These are phyloP conservation scores for Pichia nanzhaoensis DNA, from an alignment of 805 yeast species.

Conservation along the genomic window DNA sequence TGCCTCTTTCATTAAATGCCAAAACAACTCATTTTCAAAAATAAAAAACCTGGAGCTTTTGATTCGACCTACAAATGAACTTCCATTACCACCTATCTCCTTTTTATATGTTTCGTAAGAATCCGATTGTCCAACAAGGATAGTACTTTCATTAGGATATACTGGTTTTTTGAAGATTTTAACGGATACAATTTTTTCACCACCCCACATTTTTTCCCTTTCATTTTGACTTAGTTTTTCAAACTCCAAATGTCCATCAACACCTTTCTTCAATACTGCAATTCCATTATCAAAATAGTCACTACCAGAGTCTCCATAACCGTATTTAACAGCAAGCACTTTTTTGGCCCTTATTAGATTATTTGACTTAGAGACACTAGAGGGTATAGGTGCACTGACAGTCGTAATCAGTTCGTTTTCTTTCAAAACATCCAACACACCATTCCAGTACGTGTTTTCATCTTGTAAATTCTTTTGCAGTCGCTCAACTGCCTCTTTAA, in stretches of 20 bases:
- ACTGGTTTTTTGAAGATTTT: constrained; percentile 33
- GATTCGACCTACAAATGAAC: constrained; percentile 45
- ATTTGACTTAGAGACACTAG: neutral
- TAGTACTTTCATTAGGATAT: constrained; percentile 9
- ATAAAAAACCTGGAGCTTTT: constrained; percentile 62
- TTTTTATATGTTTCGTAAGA: constrained; percentile 2
- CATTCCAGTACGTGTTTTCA: constrained; percentile 67
- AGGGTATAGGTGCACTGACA: constrained; percentile 22
- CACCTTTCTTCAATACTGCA: constrained; percentile 54
- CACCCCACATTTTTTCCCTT: constrained; percentile 26
- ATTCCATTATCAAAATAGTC: constrained; percentile 65
- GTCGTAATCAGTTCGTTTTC: constrained; percentile 62
- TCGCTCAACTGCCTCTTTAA: constrained; percentile 45
- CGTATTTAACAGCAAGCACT: constrained; percentile 66
- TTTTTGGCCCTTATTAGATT: neutral
- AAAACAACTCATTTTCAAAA: constrained; percentile 86
- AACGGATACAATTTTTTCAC: constrained; percentile 49
- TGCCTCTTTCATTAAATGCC: constrained; percentile 72
- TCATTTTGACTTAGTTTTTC: constrained; percentile 30
- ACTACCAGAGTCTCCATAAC: constrained; percentile 89
- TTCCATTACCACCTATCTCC: constrained; percentile 6
- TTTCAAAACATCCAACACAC: constrained; percentile 36
- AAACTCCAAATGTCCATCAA: constrained; percentile 39
- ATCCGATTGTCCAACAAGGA: constrained; percentile 12
- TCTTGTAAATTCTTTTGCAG: constrained; percentile 47